Evolutionary conservation across 768 basidiomycete species (phyloP), one percentile per base, ranked within the genome.

Genomic region (Boletus insuetus): DNA sequence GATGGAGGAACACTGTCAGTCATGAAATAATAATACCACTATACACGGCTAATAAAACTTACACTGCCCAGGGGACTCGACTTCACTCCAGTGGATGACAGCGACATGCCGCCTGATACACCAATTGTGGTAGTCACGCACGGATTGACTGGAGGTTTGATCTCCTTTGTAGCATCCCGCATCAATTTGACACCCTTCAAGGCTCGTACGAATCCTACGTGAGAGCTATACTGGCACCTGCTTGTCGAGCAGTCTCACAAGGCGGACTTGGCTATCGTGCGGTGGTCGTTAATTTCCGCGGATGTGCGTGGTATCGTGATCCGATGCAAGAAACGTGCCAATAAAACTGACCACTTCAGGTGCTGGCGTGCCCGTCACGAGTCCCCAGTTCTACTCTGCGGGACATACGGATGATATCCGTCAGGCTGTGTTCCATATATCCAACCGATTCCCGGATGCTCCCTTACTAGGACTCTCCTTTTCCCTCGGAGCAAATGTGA

Each of bases 231-330:
- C 75, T 98, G 4, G 80, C 82, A 47, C 86, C 83, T 55, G 87
- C 86, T 14, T 87, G 87, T 67, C 77, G 78, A 29, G 80, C 89
- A 26, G 79, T 85, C 8, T 79, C 81, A 40, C 77, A 89, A 62
- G 92, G 91, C n/a, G 96, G 95, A 2, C 75, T 96, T 50, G 94
- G 94, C 16, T 96, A 91, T 71, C 81, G 97, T 54, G 95, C 83
- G 6, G 87, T 89, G 13, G 93, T 98, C 10, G 81, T 95, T 68
- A 97, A 96, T 73, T 95, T 89, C 73, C 83, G 95, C 63, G 94
- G 94, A 66, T 96, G 94, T 90, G 64, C 66, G 87, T 81, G 35
- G 17, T 39, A 48, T 48, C 46, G 43, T 48, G 26, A 29, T 35
- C 51, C 32, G 38, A 32, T 55, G 20, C 29, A 51, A 57, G 48